Conservation (phyloP, 208 protist species). For the Leishmania lainsoni region DNA sequence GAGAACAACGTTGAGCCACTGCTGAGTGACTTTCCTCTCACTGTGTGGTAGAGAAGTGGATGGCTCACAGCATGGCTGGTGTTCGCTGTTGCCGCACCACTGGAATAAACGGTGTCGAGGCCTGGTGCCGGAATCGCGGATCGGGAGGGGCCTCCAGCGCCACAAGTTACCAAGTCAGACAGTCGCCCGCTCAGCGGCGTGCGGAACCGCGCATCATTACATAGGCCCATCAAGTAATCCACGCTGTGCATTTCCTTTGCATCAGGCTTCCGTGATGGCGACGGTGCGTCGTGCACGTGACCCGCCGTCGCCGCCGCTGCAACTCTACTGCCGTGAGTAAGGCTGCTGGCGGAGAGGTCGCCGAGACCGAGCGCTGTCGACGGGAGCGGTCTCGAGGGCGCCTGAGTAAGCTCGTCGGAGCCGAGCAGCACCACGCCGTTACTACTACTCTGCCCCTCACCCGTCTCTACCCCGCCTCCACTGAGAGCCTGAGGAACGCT, state of each 20-base stretch:
- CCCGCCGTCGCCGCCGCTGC: neutral
- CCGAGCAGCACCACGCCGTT: constrained; percentile 16
- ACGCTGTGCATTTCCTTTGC: constrained; percentile 37
- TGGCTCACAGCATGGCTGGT: neutral
- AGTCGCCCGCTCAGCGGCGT: constrained; percentile 43
- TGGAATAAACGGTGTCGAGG: neutral
- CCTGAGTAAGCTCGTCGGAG: constrained; percentile 21
- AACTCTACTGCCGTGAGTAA: neutral
- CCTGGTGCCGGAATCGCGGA: neutral
- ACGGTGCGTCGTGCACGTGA: neutral
- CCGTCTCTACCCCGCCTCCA: neutral
- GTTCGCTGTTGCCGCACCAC: neutral
- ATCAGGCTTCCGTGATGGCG: neutral
- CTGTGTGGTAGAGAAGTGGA: neutral
- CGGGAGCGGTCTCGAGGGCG: neutral
- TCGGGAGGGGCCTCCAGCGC: neutral
- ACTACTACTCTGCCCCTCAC: neutral
- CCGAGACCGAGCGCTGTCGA: neutral
- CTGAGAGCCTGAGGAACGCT: neutral
- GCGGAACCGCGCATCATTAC: constrained; percentile 57
- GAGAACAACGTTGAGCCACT: constrained; percentile 7
- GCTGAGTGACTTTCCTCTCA: neutral
- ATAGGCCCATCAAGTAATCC: constrained; percentile 69
- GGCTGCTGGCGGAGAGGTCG: neutral
- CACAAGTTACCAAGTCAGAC: neutral